Evolutionary conservation across 306 rosid species (phyloP), one percentile per base, ranked within the genome.

Genomic region (Cucurbita maxima): DNA sequence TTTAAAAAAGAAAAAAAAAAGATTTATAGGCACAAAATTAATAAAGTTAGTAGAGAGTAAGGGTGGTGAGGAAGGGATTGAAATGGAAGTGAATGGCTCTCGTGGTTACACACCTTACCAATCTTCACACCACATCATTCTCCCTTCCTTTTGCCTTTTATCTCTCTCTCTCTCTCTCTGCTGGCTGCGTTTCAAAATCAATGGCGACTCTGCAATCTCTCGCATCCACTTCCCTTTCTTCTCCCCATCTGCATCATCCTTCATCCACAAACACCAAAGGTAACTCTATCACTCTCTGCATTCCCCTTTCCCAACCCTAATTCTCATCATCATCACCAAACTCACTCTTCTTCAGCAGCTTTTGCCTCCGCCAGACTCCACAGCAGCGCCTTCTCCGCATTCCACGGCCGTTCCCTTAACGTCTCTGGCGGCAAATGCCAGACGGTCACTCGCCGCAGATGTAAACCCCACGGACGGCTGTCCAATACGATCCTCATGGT

Each of bases 171-270:
- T 12, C 74, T 44, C 7, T 15, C 56, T 41, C 22, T 48, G 13
- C 12, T 75, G 47, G 5, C 25, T 40, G 45, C 40, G 18, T 6
- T 37, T 10, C 68, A 51, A 14, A 18, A 10, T 68, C 84, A 79
- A 95, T 91, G 99, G 92, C 97, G 58, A 61, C 96, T 76, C 75
- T 95, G 71, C 92, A 86, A 56, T 85, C 88, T 83, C 90, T 91
- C 58, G 90, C 89, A n/a, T 77, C 86, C 53, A 83, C 90, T 80
- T 86, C 88, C 0, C 74, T 82, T 78, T 74, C 84, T 80, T 85
- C 87, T 69, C 85, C 82, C 64, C 79, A 84, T 64, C 83, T 84
- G 52, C 96, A 78, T 59, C 89, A 83, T 63, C 78, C 96, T 57
- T 84, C 87, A 36, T 83, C 85, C 59, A 75, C 37, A 77, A 76